phyloP scores from a whole-genome alignment of 352 stramenopile genomes.

The Peronospora destructor region DNA sequence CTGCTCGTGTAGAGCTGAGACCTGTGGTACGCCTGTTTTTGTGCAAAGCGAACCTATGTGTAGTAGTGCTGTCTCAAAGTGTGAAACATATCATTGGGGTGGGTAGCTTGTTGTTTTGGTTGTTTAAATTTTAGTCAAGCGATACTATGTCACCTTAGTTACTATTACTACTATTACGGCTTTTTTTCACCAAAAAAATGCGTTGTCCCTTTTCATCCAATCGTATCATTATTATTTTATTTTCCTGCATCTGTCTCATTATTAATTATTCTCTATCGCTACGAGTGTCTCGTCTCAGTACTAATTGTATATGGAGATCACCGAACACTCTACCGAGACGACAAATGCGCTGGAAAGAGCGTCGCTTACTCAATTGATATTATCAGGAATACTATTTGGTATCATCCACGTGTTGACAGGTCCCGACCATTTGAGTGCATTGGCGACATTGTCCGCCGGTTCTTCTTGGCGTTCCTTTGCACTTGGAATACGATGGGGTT shows the following conservation, averaged over 20 bases:
- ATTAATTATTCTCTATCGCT: neutral
- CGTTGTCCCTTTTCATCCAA: neutral
- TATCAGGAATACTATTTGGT: constrained; percentile 56
- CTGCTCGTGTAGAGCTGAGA: too few relatives aligned
- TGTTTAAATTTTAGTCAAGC: neutral
- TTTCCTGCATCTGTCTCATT: constrained; percentile 2
- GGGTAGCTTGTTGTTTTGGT: constrained; percentile 2
- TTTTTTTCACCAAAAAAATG: too few relatives aligned
- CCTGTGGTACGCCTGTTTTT: too few relatives aligned
- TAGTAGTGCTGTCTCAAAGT: too few relatives aligned
- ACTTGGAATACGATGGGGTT: constrained; percentile 84
- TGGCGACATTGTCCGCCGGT: constrained; percentile 75
- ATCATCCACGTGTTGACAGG: constrained; percentile 62
- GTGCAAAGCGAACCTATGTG: too few relatives aligned
- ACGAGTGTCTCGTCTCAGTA: constrained; percentile 10
- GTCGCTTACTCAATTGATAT: constrained; percentile 30
- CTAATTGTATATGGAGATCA: constrained; percentile 35
- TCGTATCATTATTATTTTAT: neutral
- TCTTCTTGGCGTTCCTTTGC: constrained; percentile 70
- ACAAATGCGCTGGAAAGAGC: constrained; percentile 32
- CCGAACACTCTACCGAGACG: constrained; percentile 21
- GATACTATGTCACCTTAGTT: too few relatives aligned
- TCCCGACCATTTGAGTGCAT: constrained; percentile 81
- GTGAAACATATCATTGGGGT: constrained; percentile 53
- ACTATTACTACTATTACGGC: too few relatives aligned